Evolutionary conservation across 2,329 filamentous ascomycete genomes (phyloP).

Genomic region (Massarina eburnea): DNA sequence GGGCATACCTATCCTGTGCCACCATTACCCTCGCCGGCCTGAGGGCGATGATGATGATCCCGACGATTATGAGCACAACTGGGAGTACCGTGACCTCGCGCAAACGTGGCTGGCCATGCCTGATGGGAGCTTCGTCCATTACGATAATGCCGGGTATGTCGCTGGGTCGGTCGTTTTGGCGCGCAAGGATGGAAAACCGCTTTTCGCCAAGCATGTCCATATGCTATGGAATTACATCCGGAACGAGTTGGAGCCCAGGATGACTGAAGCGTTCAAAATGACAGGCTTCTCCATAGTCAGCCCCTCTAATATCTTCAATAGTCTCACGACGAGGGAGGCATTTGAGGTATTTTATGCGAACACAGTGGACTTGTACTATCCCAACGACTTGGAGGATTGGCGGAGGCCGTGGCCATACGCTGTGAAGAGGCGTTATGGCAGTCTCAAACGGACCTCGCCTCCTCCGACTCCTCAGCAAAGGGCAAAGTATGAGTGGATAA

Average conservation of each 20-base stretch:
- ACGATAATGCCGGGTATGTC: background rate
- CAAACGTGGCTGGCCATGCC: background rate
- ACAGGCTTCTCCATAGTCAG: no score
- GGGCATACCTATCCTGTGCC: background rate
- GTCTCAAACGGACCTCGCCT: background rate
- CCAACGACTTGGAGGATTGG: no score
- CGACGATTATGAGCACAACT: background rate
- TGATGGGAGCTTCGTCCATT: background rate
- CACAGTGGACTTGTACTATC: no score
- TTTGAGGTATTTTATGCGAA: no score
- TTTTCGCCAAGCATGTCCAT: background rate
- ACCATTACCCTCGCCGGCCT: background rate
- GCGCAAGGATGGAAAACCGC: slow-evolving; percentile 1
- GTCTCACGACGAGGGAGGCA: no score
- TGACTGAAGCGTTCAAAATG: no score
- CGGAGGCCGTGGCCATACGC: no score
- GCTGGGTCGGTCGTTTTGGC: background rate
- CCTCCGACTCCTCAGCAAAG: background rate
- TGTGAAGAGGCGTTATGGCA: no score
- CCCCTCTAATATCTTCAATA: no score
- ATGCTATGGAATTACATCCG: slow-evolving; percentile 1
- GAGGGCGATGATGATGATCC: no score
- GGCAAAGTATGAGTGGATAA: background rate
- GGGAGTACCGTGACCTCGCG: background rate
- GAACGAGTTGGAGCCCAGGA: background rate